Evolutionary conservation across 192 early-diverging fungal genomes (phyloP), one percentile per base, ranked within the genome.

Genomic region (Rhizophagus sp.): DNA sequence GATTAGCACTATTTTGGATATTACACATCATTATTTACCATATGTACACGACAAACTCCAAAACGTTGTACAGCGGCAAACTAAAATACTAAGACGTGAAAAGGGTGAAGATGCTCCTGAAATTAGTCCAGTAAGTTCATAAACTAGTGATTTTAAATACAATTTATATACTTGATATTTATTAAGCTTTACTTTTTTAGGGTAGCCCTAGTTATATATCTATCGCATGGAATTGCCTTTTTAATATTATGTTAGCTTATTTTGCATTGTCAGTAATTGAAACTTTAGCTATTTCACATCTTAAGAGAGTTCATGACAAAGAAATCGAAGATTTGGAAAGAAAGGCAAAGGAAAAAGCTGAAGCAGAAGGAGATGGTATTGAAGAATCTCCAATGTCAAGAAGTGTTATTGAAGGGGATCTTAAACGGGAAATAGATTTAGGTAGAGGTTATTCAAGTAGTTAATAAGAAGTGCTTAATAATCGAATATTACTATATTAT

Each of bases 241-340:
- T 97, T 17, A 85, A 88, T 15, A 79, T 90, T 19, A 98, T 95
- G 96, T 89, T 97, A 41, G 84, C 88, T 0, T 97, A 96, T 85
- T 98, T 97, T 89, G 83, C 90, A 5, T 76, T 95, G 12, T 94
- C 92, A 72, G 92, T 95, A 34, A 87, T 97, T 19, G 96, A 97
- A 83, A 85, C 96, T 0, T 87, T 96, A 79, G 96, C 96, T 2
- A 84, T 94, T 69, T 86, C 93, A 47, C 90, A 94, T 79, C 82
- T 96, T 36, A 88, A 87, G 67, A 84, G 90, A 69, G 74, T 83
- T 68, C 88, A 88, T 67, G 83, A 88, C 4, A 78, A 84, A 67
- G 82, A 88, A 70, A 81, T 84, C 47, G 80, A 81, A 3, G 77
- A 81, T 34, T 33, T 83, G 11, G 84, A 85, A 71, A 75, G 79